A percentile compares a stretch with the other conserved stretches of the same genome.
These are phyloP conservation scores for Mycena citricolor DNA, from an alignment of 1,284 basidiomycete genomes.

Conservation along the genomic window DNA sequence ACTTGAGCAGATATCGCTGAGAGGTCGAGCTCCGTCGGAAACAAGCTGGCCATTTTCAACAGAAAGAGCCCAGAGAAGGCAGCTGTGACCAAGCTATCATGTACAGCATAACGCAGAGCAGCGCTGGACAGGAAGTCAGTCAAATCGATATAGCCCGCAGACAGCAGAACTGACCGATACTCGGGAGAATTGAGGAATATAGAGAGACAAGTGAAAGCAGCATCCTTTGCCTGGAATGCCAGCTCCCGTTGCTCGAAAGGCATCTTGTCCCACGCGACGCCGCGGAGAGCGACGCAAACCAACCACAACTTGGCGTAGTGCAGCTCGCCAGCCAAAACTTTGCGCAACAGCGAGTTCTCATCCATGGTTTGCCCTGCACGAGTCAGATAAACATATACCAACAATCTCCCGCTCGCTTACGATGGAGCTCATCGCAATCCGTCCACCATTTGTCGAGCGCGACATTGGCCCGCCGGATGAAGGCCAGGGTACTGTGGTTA, in stretches of 20 bases:
- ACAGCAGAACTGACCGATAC: constrained; percentile 58
- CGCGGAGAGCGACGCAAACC: constrained; percentile 87
- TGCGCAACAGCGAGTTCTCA: constrained; percentile 80
- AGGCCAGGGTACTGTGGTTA: constrained; percentile 79
- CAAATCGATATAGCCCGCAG: too few species aligned
- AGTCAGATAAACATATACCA: constrained; percentile 7
- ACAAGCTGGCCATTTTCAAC: constrained; percentile 87
- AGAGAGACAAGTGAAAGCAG: constrained; percentile 80
- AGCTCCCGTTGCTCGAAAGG: constrained; percentile 90
- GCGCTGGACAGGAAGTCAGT: constrained; percentile 46
- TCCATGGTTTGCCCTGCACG: constrained; percentile 71
- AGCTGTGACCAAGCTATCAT: constrained; percentile 88
- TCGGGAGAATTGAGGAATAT: constrained; percentile 78
- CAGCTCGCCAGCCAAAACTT: constrained; percentile 83
- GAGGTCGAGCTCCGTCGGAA: constrained; percentile 79
- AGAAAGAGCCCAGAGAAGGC: constrained; percentile 92
- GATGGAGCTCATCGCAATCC: constrained; percentile 82
- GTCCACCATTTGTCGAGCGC: constrained; percentile 88
- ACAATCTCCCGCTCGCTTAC: constrained; percentile 39
- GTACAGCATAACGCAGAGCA: constrained; percentile 85
- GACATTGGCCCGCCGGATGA: constrained; percentile 81
- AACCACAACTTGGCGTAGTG: constrained; percentile 94
- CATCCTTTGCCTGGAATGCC: constrained; percentile 92
- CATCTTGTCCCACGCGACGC: constrained; percentile 93
- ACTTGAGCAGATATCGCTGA: constrained; percentile 74